These are phyloP conservation scores for Podospora australis DNA, from an alignment of 495 filamentous ascomycete genomes.

Conservation along the genomic window DNA sequence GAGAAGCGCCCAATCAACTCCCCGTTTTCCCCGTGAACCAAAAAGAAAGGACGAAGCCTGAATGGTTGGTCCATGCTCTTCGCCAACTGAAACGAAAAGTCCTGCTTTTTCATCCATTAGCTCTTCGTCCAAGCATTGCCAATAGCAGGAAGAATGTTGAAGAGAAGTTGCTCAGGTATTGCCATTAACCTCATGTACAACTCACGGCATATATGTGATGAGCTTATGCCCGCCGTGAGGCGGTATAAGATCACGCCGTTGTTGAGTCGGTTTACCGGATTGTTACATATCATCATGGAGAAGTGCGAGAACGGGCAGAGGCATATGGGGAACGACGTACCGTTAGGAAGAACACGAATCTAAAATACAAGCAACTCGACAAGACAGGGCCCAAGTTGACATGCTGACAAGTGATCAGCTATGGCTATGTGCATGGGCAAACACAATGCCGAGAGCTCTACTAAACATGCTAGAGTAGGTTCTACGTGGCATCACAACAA, in stretches of 20 bases:
- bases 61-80: neutral
- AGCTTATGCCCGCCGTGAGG: neutral
- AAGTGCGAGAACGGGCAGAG: neutral
- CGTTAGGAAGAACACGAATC: neutral
- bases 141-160: neutral
- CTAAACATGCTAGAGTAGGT: neutral
- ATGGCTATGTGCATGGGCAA: no score
- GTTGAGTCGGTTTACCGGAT: slow-evolving; percentile 35
- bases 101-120: no score
- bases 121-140: neutral
- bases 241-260: slow-evolving; percentile 15
- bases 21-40: neutral
- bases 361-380: neutral
- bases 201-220: slow-evolving; percentile 19
- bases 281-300: slow-evolving; percentile 23
- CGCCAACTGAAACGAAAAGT: neutral
- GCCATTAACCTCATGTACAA: slow-evolving; percentile 28
- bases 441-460: no score
- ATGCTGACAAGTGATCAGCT: no score
- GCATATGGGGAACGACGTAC: neutral
- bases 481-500: slow-evolving; percentile 18
- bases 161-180: slow-evolving; percentile 16
- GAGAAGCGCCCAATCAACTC: neutral
- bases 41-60: no score
- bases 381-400: neutral